phyloP scores from a whole-genome alignment of 495 filamentous ascomycete genomes.

The Aspergillus baeticus region DNA sequence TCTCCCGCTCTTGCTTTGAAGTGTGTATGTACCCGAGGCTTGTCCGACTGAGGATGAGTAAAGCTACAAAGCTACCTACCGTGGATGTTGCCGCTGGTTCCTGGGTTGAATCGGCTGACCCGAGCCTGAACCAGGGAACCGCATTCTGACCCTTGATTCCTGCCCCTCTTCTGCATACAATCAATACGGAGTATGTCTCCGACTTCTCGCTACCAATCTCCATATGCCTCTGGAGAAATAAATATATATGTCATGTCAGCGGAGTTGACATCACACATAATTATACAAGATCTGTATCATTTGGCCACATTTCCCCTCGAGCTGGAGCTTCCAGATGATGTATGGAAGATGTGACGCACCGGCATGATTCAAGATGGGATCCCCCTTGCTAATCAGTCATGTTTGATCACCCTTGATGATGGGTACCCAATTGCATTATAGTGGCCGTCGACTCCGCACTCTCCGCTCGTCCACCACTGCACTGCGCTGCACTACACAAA shows the following conservation, averaged over 20 bases:
- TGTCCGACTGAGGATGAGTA: not conserved
- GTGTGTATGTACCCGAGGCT: too few relatives aligned
- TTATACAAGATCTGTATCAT: too few relatives aligned
- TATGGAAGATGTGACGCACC: not conserved
- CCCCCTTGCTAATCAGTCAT: conserved; percentile 5
- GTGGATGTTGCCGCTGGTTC: not conserved
- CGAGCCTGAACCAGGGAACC: not conserved
- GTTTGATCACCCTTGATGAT: conserved; percentile 6
- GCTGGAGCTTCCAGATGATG: not conserved
- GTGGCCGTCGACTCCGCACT: too few relatives aligned
- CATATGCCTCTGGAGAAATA: too few relatives aligned
- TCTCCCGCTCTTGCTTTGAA: too few relatives aligned
- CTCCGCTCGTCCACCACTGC: too few relatives aligned
- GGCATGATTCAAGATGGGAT: conserved; percentile 2
- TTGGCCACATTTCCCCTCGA: too few relatives aligned
- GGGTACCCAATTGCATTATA: conserved; percentile 13
- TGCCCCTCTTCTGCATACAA: too few relatives aligned
- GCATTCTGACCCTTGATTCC: not conserved
- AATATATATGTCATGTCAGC: too few relatives aligned
- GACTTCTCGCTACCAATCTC: too few relatives aligned
- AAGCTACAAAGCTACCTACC: not conserved
- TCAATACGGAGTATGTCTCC: not conserved
- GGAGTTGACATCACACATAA: too few relatives aligned
- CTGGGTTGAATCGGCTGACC: not conserved
- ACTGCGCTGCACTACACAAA: too few relatives aligned